phyloP scores from a whole-genome alignment of 2,329 filamentous ascomycete genomes.

The Gyromitra esculenta region DNA sequence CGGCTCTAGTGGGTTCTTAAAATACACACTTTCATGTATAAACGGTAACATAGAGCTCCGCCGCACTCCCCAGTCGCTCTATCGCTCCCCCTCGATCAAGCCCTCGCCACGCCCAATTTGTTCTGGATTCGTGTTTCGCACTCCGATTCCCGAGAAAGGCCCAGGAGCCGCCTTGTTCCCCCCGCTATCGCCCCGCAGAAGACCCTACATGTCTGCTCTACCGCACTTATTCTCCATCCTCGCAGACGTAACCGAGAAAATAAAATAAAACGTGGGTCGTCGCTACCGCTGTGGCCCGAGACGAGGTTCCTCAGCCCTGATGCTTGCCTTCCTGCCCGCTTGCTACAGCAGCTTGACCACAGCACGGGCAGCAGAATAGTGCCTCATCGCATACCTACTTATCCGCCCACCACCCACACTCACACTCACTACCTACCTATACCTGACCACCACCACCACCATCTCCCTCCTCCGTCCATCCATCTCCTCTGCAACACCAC shows the following conservation, averaged over 20 bases:
- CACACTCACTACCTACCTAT: slow-evolving; percentile 2
- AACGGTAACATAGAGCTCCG: neutral
- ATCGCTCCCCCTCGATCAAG: neutral
- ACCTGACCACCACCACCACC: neutral
- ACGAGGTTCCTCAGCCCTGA: slow-evolving; percentile 1
- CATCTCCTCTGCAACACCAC: neutral
- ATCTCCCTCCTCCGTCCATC: neutral
- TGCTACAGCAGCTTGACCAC: neutral
- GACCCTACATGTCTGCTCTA: neutral
- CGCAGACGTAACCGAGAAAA: neutral
- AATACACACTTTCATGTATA: neutral
- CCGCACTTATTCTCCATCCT: too few species aligned
- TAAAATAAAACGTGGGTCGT: slow-evolving; percentile 22
- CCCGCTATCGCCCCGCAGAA: slow-evolving; percentile 31
- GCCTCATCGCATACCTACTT: slow-evolving; percentile 39
- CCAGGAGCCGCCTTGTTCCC: slow-evolving; percentile 40
- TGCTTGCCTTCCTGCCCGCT: neutral
- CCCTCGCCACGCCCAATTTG: neutral
- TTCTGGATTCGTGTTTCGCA: neutral
- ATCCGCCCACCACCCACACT: too few species aligned
- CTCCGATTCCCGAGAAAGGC: slow-evolving; percentile 17
- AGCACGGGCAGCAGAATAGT: neutral
- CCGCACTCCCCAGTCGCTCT: slow-evolving; percentile 16
- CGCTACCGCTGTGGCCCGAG: neutral
- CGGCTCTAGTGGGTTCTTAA: slow-evolving; percentile 21